Evolutionary conservation across 345 rosid species (phyloP).

Genomic region (Acer negundo): DNA sequence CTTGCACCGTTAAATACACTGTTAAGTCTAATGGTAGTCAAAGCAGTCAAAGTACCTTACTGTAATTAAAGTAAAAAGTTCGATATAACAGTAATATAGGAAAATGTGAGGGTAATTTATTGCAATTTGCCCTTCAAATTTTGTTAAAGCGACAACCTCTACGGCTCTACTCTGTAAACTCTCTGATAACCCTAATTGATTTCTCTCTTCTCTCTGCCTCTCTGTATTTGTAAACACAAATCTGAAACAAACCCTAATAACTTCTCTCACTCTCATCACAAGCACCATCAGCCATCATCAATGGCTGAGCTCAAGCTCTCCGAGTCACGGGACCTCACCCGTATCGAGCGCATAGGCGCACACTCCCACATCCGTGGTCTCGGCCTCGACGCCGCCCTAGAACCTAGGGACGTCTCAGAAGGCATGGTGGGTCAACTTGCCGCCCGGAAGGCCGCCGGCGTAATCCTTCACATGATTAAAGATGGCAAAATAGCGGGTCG

Average conservation of each 20-base stretch:
- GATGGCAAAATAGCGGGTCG: slow-evolving; percentile 91
- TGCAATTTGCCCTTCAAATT: too few species aligned
- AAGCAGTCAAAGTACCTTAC: too few species aligned
- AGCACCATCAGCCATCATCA: neutral
- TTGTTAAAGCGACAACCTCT: too few species aligned
- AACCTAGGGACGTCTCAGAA: slow-evolving; percentile 56
- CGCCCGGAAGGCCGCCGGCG: slow-evolving; percentile 93
- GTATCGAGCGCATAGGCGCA: slow-evolving; percentile 93
- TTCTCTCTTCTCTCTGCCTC: too few species aligned
- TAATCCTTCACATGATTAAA: slow-evolving; percentile 89
- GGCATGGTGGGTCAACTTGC: slow-evolving; percentile 47
- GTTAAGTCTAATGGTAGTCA: too few species aligned
- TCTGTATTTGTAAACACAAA: too few species aligned
- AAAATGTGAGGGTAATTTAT: too few species aligned
- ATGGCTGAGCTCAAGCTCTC: slow-evolving; percentile 89
- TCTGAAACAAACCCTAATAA: slow-evolving; percentile 42
- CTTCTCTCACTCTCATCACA: neutral
- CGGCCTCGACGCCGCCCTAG: slow-evolving; percentile 86
- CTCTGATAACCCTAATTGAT: too few species aligned
- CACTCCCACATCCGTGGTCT: slow-evolving; percentile 96
- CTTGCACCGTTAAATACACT: too few species aligned
- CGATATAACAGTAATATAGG: too few species aligned
- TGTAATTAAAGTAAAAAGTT: too few species aligned
- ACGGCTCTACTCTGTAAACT: too few species aligned
- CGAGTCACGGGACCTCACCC: slow-evolving; percentile 76